Evolutionary conservation across 257 asterid species (phyloP).

Genomic region (Gentiana macrophylla): DNA sequence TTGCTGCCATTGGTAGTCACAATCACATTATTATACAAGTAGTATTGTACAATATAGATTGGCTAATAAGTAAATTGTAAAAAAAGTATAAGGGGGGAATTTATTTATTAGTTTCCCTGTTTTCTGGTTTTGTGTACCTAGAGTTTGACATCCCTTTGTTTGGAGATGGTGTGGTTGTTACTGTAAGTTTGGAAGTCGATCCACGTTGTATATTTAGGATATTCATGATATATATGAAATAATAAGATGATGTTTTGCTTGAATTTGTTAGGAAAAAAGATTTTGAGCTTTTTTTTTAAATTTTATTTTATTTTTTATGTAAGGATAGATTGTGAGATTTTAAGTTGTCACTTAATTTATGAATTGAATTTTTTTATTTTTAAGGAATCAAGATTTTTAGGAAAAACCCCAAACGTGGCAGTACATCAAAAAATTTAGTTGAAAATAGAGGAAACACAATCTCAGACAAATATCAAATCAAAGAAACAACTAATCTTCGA

Average conservation of each 20-base stretch:
- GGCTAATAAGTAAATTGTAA: neutral
- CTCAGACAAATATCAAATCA: too few species aligned
- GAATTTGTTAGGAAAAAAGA: neutral
- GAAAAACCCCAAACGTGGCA: too few species aligned
- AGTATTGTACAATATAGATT: neutral
- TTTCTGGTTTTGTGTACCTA: conserved; percentile 1
- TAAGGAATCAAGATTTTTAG: too few species aligned
- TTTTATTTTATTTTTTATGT: neutral
- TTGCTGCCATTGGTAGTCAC: neutral
- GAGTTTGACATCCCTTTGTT: conserved; percentile 9
- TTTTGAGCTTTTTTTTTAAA: neutral
- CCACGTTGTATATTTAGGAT: neutral
- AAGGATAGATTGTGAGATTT: too few species aligned
- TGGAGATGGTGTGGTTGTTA: conserved; percentile 7
- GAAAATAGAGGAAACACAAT: too few species aligned
- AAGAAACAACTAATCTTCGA: too few species aligned
- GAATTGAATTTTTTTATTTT: too few species aligned
- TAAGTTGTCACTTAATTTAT: too few species aligned
- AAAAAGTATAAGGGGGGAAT: conserved; percentile 1
- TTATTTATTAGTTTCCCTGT: neutral
- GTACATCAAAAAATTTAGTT: too few species aligned
- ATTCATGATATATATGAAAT: neutral
- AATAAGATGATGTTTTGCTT: neutral
- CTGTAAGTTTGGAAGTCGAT: conserved; percentile 7
- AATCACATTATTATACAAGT: neutral